Evolutionary conservation across 2,329 filamentous ascomycete species (phyloP), one percentile per base, ranked within the genome.

Genomic region (Emericellopsis cladophorae): DNA sequence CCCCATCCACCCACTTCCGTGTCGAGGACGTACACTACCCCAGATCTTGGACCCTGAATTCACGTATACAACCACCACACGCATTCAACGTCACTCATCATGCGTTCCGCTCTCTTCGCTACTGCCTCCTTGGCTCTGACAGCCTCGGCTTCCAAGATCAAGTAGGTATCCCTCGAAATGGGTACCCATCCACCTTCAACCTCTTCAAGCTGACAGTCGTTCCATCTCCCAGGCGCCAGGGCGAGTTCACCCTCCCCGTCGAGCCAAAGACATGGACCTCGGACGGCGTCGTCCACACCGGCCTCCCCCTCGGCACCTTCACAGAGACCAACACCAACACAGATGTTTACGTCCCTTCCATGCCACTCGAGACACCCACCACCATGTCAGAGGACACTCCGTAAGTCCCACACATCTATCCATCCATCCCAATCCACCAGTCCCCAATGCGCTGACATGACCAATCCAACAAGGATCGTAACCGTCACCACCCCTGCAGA

Each of bases 71-170:
- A 29, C 26, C 26, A 29, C 26, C 26, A 9, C 26, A 12, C 12
- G 7, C 12, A 4, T 12, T 29, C 26, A 29, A 29, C 9, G 26
- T 21, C 32, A 10, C 18, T 12, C 26, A 40, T 11, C 11, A 40
- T 40, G 35, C 36, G 39, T 5, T 36, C 39, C 32, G 40, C 36
- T 26, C 32, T 39, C 29, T 31, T 38, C 6, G 35, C 33, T 14
- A 5, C 18, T 29, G 21, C 31, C n/a, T 15, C 21, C 22, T 11
- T 41, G 35, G 29, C 35, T 24, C 33, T 36, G n/a, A 39, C 16
- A n/a, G 38, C 42, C 24, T 40, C 26, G 37, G 37, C 37, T 11
- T 14, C 37, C 37, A 31, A 31, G 10, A 18, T 24, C 37, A 31
- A 32, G 37, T 40, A n/a, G 7, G 36, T 29, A 3, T 24, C 15